phyloP scores from a whole-genome alignment of 2,329 filamentous ascomycete genomes.

The Elsinoe perseae region DNA sequence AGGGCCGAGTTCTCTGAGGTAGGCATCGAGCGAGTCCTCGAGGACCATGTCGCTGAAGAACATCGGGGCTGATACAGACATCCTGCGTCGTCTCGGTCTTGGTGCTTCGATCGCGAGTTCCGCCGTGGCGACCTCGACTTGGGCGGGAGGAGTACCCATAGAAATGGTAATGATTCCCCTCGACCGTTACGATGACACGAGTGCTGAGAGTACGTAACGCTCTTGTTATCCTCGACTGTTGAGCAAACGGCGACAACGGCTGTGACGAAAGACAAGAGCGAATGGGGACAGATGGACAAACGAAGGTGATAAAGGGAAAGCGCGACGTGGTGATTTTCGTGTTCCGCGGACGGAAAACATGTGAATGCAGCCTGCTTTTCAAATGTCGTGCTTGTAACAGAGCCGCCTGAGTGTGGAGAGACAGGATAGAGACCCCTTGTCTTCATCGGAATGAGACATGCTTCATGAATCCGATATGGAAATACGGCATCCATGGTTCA shows the following conservation, averaged over 20 bases:
- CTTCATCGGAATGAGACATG: conserved; percentile 2
- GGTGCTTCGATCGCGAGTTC: not conserved
- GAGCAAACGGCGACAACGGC: not conserved
- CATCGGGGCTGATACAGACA: conserved; percentile 6
- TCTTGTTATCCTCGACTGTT: not conserved
- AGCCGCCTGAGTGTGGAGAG: not conserved
- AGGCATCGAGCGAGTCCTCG: conserved; percentile 25
- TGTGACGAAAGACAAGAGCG: conserved; percentile 10
- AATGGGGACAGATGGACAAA: not conserved
- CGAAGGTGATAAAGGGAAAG: not conserved
- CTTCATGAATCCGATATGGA: not conserved
- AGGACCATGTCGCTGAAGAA: conserved; percentile 14
- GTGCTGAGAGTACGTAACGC: not conserved
- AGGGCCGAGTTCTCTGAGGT: conserved; percentile 24
- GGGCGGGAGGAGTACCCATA: conserved; percentile 1
- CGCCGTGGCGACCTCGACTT: not conserved
- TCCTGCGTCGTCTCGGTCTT: conserved; percentile 4
- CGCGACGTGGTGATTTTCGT: not conserved
- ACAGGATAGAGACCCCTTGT: not conserved
- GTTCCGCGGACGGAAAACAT: not conserved
- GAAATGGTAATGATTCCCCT: not conserved
- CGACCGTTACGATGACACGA: conserved; percentile 8
- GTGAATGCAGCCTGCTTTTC: conserved; percentile 5
- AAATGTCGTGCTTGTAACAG: not conserved
- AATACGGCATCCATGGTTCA: not conserved